Percentiles rank a stretch among this genome's conserved stretches.
Conservation (phyloP, 352 stramenopile species). For the Globisporangium barbulae region DNA sequence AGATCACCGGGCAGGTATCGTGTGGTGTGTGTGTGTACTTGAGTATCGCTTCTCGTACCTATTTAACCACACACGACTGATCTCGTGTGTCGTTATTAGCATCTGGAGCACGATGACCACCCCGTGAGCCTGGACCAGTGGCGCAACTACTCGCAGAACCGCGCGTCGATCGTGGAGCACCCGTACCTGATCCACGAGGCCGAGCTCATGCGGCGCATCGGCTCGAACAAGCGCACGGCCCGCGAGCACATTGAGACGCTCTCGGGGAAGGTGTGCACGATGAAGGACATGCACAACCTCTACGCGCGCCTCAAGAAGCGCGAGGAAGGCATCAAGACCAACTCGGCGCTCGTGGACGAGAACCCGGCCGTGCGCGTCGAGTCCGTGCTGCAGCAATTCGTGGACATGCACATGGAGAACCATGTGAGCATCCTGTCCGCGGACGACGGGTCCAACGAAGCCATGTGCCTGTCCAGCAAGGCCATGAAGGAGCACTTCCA, state of each 20-base stretch:
- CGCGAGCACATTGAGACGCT: constrained; percentile 63
- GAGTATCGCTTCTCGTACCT: not conserved
- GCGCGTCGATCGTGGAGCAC: constrained; percentile 61
- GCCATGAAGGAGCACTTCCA: constrained; percentile 72
- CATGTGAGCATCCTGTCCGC: constrained; percentile 70
- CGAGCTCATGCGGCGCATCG: constrained; percentile 66
- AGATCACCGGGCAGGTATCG: constrained; percentile 37
- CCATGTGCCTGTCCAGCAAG: constrained; percentile 69
- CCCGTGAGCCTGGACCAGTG: constrained; percentile 61
- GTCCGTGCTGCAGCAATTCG: constrained; percentile 58
- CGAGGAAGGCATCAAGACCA: constrained; percentile 51
- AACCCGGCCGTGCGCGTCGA: constrained; percentile 37
- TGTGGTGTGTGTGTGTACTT: not conserved
- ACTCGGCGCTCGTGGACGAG: constrained; percentile 24
- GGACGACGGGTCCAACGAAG: constrained; percentile 69
- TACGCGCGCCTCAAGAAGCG: constrained; percentile 60
- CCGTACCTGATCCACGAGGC: constrained; percentile 68
- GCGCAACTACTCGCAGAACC: constrained; percentile 80
- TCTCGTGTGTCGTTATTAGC: constrained; percentile 19
- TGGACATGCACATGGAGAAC: constrained; percentile 69
- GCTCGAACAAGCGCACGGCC: constrained; percentile 63
- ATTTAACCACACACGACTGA: not conserved
- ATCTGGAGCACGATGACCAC: constrained; percentile 65
- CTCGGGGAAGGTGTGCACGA: constrained; percentile 66
- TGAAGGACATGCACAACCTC: constrained; percentile 83